Evolutionary conservation across 1,139 yeast species (phyloP).

Genomic region (Taphrina betulina): DNA sequence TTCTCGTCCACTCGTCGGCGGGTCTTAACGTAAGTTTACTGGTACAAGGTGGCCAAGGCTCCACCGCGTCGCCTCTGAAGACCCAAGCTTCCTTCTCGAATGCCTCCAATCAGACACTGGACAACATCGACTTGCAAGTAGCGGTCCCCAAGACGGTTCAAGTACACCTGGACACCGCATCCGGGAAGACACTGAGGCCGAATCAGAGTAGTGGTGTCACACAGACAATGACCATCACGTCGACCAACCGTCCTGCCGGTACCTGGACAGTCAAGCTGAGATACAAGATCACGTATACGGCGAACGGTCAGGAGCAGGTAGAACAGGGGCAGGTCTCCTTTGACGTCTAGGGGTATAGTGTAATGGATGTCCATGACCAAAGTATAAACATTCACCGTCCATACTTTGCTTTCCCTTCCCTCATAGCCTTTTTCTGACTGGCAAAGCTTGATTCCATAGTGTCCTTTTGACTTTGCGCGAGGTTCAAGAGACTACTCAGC

Average conservation of each 20-base stretch:
- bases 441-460: conserved; percentile 33
- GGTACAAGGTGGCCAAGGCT: conserved; percentile 11
- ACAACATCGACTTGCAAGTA: conserved; percentile 62
- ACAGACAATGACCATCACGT: conserved; percentile 56
- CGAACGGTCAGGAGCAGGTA: conserved; percentile 46
- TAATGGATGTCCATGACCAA: not conserved
- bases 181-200: conserved; percentile 57
- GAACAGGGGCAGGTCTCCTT: conserved; percentile 29
- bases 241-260: conserved; percentile 51
- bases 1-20: conserved; percentile 4
- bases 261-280: conserved; percentile 58
- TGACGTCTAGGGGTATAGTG: conserved; percentile 5
- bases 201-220: conserved; percentile 56
- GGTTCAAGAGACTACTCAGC: conserved; percentile 25
- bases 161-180: conserved; percentile 67
- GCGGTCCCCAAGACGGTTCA: conserved; percentile 80
- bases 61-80: conserved; percentile 28
- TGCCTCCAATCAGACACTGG: conserved; percentile 47
- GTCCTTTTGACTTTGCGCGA: conserved; percentile 33
- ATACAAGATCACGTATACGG: conserved; percentile 68
- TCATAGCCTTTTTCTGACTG: conserved; percentile 23
- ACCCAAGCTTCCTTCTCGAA: conserved; percentile 45
- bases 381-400: conserved; percentile 21
- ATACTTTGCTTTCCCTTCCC: conserved; percentile 25
- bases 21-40: conserved; percentile 7